These are phyloP conservation scores for Calendula officinalis DNA, from an alignment of 129 eudicot species.

Conservation along the genomic window DNA sequence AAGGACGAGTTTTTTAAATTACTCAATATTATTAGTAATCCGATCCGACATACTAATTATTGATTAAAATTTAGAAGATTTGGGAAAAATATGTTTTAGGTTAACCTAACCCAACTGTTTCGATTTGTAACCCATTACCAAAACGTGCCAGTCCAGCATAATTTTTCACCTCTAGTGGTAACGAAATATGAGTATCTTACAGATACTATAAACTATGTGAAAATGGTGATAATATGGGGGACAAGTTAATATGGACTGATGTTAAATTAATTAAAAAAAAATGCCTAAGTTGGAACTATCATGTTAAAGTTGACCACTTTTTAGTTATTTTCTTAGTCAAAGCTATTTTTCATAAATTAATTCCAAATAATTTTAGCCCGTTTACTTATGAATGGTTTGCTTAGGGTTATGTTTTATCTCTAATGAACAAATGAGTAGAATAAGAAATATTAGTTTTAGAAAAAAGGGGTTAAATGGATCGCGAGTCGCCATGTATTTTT, in stretches of 20 bases:
- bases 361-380: background rate
- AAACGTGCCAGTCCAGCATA: background rate
- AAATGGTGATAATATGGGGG: background rate
- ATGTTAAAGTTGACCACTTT: constrained; percentile 2
- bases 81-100: background rate
- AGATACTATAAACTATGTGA: background rate
- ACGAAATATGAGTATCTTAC: background rate
- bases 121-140: background rate
- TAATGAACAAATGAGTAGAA: no score
- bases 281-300: constrained; percentile 3
- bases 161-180: background rate
- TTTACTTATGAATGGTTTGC: no score
- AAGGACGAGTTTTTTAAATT: no score
- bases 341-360: background rate
- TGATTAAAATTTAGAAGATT: background rate
- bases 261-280: background rate
- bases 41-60: background rate
- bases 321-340: background rate
- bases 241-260: constrained; percentile 1
- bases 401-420: no score
- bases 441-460: no score
- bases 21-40: background rate
- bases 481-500: no score
- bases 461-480: no score
- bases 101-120: background rate